Base-by-base conservation (phyloP, 176 grass and related monocot genomes). In the Lolium multiflorum region DNA sequence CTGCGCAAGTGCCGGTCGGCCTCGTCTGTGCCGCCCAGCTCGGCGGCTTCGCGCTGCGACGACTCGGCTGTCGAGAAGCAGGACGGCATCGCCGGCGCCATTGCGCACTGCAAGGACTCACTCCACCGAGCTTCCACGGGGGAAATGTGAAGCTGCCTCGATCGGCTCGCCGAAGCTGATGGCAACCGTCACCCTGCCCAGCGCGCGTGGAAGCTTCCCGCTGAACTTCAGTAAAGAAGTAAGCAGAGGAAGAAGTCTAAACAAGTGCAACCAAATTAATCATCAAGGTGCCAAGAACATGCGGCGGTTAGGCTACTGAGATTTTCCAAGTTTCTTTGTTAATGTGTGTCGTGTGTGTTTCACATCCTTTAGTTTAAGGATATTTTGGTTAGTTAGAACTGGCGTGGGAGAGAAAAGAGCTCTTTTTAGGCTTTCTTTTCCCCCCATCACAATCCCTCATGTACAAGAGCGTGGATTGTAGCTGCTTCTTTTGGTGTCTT, bases 41-140 rank as follows among this genome's bases (percentile, higher is more conserved):
- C 44, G 0, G 41, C 65, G 10, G 24, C 73, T 15, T 21, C 91
- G 46, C 87, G 94, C 6, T 90, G 93, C 4, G 97, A 99, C 76
- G 94, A 99, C 84, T 92, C 94, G 3, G 89, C 89, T 0, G 51
- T 71, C 2, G 94, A 99, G 83, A 91, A 94, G 67, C 92, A 96
- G 82, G 97, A 99, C 82, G 94, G 97, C 63, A 99, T 99, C 59
- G 89, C 95, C 78, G 89, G 92, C 60, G 97, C 97, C 83, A 99
- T 99, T 79, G 94, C 92, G 1, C 97, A 99, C 82, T 99, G 97
- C 84, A 99, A 99, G 67, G 92, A 95, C n/a, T 94, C 97, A 5
- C 81, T 96, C 28, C 90, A 88, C 50, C 80, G 88, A 64, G 78
- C 68, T 4, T 88, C 80, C 39, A 15, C 78, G 57, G 28, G 28